phyloP scores from a whole-genome alignment of 768 basidiomycete genomes.

The Boletales sp. region DNA sequence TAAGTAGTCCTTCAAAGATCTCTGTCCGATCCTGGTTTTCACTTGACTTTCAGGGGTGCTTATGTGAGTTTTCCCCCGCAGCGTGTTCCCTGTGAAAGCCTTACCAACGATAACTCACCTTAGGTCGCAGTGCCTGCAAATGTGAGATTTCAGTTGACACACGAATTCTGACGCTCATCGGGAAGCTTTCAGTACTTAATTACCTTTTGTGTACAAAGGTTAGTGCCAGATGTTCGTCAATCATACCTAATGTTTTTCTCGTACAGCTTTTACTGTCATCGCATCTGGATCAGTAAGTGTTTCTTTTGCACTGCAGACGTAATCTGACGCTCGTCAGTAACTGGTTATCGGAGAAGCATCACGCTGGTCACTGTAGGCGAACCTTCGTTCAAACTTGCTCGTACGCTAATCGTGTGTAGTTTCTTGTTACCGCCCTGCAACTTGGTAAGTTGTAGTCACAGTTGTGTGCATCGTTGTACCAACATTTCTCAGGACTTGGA shows the following conservation, averaged over 20 bases:
- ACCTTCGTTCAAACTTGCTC: too few relatives aligned
- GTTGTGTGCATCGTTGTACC: neutral
- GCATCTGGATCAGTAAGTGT: slow-evolving; percentile 16
- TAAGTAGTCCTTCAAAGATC: neutral
- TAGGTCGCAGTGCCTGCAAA: slow-evolving; percentile 4
- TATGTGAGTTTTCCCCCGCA: slow-evolving; percentile 1
- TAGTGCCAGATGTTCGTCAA: neutral
- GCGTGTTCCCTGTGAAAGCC: neutral
- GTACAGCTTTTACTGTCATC: slow-evolving; percentile 14
- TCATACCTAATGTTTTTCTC: neutral
- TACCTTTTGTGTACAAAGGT: too few relatives aligned
- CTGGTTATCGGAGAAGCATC: neutral
- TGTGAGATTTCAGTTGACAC: neutral
- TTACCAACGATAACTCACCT: neutral
- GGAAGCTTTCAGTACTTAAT: slow-evolving; percentile 1
- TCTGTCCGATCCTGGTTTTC: neutral
- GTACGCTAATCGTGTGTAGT: neutral
- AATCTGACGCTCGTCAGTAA: neutral
- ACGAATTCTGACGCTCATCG: neutral
- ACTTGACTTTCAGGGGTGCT: too few relatives aligned
- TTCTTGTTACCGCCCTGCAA: neutral
- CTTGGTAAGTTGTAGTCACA: neutral
- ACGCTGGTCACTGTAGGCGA: slow-evolving; percentile 1
- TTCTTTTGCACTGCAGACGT: neutral
- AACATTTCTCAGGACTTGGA: slow-evolving; percentile 4